Percentiles rank a stretch among this genome's conserved stretches.
phyloP scores from a whole-genome alignment of 176 grass and related monocot genomes.

The Cenchrus purpureus region DNA sequence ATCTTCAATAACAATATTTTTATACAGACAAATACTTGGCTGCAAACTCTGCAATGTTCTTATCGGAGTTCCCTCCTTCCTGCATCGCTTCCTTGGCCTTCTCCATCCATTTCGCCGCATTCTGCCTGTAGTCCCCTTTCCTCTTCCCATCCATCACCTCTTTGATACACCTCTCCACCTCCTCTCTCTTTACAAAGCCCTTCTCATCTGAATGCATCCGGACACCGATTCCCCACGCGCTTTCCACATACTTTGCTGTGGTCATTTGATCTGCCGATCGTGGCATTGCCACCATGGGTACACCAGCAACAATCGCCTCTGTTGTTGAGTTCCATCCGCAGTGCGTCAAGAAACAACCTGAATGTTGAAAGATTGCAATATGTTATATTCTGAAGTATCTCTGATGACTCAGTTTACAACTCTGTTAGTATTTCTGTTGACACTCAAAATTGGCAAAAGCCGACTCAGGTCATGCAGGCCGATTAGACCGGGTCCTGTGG shows the following conservation, averaged over 20 bases:
- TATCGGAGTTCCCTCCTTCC: slow-evolving; percentile 4
- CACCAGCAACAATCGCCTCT: neutral
- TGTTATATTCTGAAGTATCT: too few species aligned
- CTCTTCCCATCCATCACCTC: slow-evolving; percentile 1
- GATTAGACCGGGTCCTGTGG: too few species aligned
- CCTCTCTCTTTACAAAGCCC: neutral
- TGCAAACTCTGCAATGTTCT: slow-evolving; percentile 6
- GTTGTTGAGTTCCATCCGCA: neutral
- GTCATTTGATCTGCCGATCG: neutral
- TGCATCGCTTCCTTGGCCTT: neutral
- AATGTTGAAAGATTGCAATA: neutral
- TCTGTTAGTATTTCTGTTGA: too few species aligned
- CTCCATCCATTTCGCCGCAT: neutral
- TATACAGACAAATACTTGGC: neutral
- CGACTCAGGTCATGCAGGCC: too few species aligned
- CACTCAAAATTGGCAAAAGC: too few species aligned
- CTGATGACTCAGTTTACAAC: too few species aligned
- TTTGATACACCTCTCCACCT: neutral
- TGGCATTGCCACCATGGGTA: neutral
- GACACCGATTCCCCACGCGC: neutral
- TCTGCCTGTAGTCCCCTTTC: neutral
- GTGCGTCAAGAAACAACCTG: neutral
- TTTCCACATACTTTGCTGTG: neutral
- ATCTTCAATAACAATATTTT: neutral
- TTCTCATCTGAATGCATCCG: neutral